These are phyloP conservation scores for Candida fluviatilis DNA, from an alignment of 805 yeast species.

Conservation along the genomic window DNA sequence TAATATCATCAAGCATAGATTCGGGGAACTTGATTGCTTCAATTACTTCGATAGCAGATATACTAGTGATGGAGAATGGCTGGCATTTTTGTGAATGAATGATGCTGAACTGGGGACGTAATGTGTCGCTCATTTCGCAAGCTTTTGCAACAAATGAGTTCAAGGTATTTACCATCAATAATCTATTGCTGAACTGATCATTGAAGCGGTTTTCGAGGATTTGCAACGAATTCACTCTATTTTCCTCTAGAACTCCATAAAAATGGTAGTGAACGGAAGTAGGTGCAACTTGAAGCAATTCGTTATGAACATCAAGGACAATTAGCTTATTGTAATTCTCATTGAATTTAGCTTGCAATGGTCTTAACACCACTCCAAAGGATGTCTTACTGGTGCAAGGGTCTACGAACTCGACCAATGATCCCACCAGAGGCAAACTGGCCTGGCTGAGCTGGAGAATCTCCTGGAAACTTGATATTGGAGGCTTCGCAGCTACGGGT, in stretches of 20 bases:
- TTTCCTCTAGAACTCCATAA: constrained; percentile 19
- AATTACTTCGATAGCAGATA: constrained; percentile 13
- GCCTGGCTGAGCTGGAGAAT: constrained; percentile 13
- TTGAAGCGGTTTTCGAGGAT: constrained; percentile 21
- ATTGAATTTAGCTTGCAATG: constrained; percentile 28
- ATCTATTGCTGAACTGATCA: constrained; percentile 14
- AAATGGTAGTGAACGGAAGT: constrained; percentile 27
- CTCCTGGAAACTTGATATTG: constrained; percentile 10
- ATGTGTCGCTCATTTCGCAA: constrained; percentile 7
- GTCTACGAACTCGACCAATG: constrained; percentile 33
- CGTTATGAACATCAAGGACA: constrained; percentile 32
- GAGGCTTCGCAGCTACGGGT: no score
- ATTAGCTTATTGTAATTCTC: constrained; percentile 25
- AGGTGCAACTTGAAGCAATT: constrained; percentile 22
- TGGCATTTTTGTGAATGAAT: constrained; percentile 21
- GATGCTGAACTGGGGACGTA: constrained; percentile 15
- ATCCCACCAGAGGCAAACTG: constrained; percentile 26
- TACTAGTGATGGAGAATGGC: constrained; percentile 9
- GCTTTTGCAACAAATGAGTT: constrained; percentile 21
- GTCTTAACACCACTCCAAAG: constrained; percentile 36
- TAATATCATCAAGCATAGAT: constrained; percentile 7
- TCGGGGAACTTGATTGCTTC: constrained; percentile 13
- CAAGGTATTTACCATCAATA: constrained; percentile 17
- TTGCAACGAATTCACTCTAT: constrained; percentile 12
- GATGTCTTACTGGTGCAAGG: constrained; percentile 10